Base-by-base conservation (phyloP, 2,329 filamentous ascomycete species). In the Penicillium decumbens region DNA sequence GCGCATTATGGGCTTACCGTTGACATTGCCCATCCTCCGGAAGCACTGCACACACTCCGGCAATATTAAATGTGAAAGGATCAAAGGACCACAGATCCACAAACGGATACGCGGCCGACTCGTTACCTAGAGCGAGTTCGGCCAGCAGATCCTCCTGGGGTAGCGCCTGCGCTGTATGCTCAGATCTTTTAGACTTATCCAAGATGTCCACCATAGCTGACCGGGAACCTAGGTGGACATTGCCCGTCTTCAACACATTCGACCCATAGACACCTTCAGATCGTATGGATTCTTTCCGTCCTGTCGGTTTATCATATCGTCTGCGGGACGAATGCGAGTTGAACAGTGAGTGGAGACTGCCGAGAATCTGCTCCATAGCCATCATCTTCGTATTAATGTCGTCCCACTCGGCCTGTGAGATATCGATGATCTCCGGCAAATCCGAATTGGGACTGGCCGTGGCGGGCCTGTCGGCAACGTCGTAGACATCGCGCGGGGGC, bases 71-170 rank as follows among this genome's bases (percentile, higher is more conserved):
- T 23, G 79, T 72, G 4, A 74, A 79, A 3, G 77, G 79, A 55
- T 82, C 78, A 2, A 78, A 80, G n/a, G 80, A 80, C 79, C 80
- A 83, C 8, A 83, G 69, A 58, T 82, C 80, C 18, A 82, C 79
- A 54, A 83, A 83, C 2, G 80, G 80, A 56, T 82, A 83, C 18
- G 79, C 80, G 2, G 77, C 78, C 33, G 77, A 79, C 56, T 82
- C 79, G 56, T 82, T 82, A 56, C 81, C 80, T 50, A 83, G 63
- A 1, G 79, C 80, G 50, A 83, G 76, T 43, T 82, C 75, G 0
- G 79, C 78, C 12, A 83, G 68, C 54, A 83, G 77, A 57, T 78
- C 80, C 62, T 80, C 80, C 59, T 78, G 77, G 18, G 81, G 69
- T 9, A 81, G 66, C 55, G 79, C 78, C 59, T 78, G 75, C 44